These are phyloP conservation scores for Rhodomyrtus tomentosa DNA, from an alignment of 345 rosid species.

Conservation along the genomic window DNA sequence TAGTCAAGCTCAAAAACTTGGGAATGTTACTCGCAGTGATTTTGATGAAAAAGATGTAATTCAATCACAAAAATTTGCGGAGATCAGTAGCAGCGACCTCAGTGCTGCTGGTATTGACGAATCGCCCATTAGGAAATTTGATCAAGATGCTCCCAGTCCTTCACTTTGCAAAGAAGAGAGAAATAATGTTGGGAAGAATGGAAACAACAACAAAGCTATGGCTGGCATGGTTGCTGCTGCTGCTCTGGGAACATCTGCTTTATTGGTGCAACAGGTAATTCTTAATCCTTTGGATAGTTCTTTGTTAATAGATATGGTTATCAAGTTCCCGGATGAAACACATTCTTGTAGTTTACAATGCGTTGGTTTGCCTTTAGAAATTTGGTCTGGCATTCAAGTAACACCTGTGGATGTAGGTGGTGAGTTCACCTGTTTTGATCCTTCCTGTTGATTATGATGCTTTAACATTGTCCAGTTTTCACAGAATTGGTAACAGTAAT, in stretches of 20 bases:
- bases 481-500: not conserved
- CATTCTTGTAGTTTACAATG: too few species aligned
- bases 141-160: conserved; percentile 5
- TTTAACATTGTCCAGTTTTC: not conserved
- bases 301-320: too few species aligned
- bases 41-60: not conserved
- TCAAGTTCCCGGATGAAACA: too few species aligned
- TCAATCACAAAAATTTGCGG: conserved; percentile 8
- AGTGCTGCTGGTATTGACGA: conserved; percentile 2
- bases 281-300: conserved; percentile 1
- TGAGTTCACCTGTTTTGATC: too few species aligned
- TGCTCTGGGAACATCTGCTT: conserved; percentile 91
- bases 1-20: not conserved
- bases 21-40: not conserved
- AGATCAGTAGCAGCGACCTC: conserved; percentile 1
- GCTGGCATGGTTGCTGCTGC: conserved; percentile 71
- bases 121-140: conserved; percentile 4
- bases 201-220: conserved; percentile 39
- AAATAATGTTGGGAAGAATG: conserved; percentile 16
- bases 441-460: too few species aligned
- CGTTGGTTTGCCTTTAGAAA: too few species aligned
- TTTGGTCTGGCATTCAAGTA: too few species aligned
- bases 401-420: too few species aligned
- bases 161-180: conserved; percentile 12
- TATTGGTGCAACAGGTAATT: conserved; percentile 58